These are phyloP conservation scores for Novymonas esmeraldas DNA, from an alignment of 208 protist species.

Conservation along the genomic window DNA sequence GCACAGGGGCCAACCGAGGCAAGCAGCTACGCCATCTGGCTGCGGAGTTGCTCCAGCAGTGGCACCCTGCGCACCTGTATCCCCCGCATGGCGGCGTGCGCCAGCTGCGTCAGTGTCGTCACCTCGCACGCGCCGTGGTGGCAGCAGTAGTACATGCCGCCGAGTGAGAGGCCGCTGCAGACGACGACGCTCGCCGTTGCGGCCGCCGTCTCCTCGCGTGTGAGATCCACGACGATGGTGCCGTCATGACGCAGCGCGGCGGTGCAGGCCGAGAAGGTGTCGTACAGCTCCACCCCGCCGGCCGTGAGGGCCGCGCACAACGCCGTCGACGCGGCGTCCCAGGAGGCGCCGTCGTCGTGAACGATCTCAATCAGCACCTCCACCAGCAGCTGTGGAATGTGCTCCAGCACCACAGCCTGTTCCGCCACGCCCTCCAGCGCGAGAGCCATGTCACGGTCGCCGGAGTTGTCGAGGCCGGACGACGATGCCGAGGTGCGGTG, in stretches of 20 bases:
- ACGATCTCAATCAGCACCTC: constrained; percentile 80
- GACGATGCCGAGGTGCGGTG: constrained; percentile 38
- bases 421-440: constrained; percentile 81
- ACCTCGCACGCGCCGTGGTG: constrained; percentile 71
- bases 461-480: constrained; percentile 31
- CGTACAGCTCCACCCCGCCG: constrained; percentile 73
- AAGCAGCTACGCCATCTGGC: not conserved
- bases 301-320: constrained; percentile 66
- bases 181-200: constrained; percentile 51
- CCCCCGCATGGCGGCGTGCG: constrained; percentile 49
- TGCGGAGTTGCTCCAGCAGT: constrained; percentile 55
- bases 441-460: constrained; percentile 52
- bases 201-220: constrained; percentile 41
- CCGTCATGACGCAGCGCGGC: constrained; percentile 62
- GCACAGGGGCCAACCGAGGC: no score
- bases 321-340: constrained; percentile 71
- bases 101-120: constrained; percentile 55
- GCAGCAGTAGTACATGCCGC: constrained; percentile 53
- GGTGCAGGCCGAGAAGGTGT: constrained; percentile 70
- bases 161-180: constrained; percentile 49
- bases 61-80: constrained; percentile 40
- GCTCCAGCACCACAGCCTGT: constrained; percentile 72
- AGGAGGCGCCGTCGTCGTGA: constrained; percentile 70
- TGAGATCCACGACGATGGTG: constrained; percentile 58
- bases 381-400: constrained; percentile 78